A percentile compares a stretch with the other conserved stretches of the same genome.
phyloP scores from a whole-genome alignment of 1,284 basidiomycete genomes.

The Hymenochaete sp. region DNA sequence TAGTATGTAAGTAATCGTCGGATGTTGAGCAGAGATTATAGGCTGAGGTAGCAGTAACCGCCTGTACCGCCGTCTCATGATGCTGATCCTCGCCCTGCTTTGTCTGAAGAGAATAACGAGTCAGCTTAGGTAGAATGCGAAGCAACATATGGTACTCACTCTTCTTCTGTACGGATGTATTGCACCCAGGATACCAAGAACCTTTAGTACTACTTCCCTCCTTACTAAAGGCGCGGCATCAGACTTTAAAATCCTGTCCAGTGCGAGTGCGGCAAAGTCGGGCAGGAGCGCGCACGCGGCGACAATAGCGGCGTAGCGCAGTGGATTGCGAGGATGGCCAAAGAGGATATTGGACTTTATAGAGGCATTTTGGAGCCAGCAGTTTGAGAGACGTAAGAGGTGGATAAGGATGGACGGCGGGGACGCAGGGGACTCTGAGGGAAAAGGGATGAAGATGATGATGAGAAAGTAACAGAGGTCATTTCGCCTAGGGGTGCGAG shows the following conservation, averaged over 20 bases:
- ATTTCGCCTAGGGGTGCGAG: slow-evolving; percentile 55
- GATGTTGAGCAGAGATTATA: too few relatives aligned
- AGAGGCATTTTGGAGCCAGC: slow-evolving; percentile 70
- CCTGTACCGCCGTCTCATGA: slow-evolving; percentile 58
- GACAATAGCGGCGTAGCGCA: slow-evolving; percentile 55
- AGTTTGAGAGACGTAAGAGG: slow-evolving; percentile 74
- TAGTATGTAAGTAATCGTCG: slow-evolving; percentile 97
- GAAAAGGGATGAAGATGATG: slow-evolving; percentile 51
- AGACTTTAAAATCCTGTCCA: slow-evolving; percentile 82
- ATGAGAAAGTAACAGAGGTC: slow-evolving; percentile 40
- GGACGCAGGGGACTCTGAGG: slow-evolving; percentile 55
- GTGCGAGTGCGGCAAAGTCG: slow-evolving; percentile 66
- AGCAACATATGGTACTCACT: slow-evolving; percentile 34
- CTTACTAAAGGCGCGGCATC: slow-evolving; percentile 74
- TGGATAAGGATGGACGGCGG: slow-evolving; percentile 72
- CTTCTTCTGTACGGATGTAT: slow-evolving; percentile 94
- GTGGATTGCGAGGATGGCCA: slow-evolving; percentile 55
- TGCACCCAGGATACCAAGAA: slow-evolving; percentile 95
- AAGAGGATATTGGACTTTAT: slow-evolving; percentile 70
- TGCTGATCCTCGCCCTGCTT: slow-evolving; percentile 71
- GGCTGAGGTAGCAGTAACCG: slow-evolving; percentile 37
- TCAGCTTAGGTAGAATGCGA: background rate
- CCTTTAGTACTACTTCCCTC: slow-evolving; percentile 87
- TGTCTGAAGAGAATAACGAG: slow-evolving; percentile 35
- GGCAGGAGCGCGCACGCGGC: slow-evolving; percentile 64